phyloP scores from a whole-genome alignment of 176 grass and related monocot genomes.

The Sorghum bicolor region Sorghum_bicolor_NCBIv3 NC_012871.2:17980501-17981000 shows the following conservation, averaged over 20 bases:
- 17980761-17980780: constrained; percentile 32
- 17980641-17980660: constrained; percentile 24
- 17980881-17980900: constrained; percentile 49
- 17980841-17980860: constrained; percentile 25
- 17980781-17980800: constrained; percentile 62
- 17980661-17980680: constrained; percentile 12
- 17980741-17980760: neutral
- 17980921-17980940: neutral
- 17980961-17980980: neutral
- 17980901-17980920: constrained; percentile 41
- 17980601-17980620: constrained; percentile 13
- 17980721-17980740: neutral
- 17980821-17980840: constrained; percentile 47
- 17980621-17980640: constrained; percentile 42
- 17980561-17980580: constrained; percentile 29
- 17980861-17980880: constrained; percentile 66
- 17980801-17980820: constrained; percentile 49
- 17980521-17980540: neutral
- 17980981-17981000: neutral
- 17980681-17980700: neutral
- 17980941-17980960: neutral
- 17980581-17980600: constrained; percentile 37
- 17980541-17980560: constrained; percentile 32
- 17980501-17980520: neutral
- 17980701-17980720: neutral